Evolutionary conservation across 2,329 filamentous ascomycete species (phyloP).

Genomic region (Nectriaceae sp.): DNA sequence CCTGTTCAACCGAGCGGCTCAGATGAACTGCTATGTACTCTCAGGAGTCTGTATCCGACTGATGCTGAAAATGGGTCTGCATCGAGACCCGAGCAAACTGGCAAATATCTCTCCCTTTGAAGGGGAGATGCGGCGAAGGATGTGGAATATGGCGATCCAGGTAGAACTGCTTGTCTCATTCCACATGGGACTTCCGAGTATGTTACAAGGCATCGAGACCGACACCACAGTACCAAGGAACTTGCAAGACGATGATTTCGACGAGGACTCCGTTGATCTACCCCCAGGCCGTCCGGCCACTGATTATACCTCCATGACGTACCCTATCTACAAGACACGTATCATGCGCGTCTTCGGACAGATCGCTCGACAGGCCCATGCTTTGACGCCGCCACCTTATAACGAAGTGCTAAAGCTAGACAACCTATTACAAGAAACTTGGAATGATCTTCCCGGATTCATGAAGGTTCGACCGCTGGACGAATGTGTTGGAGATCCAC

Average conservation of each 20-base stretch:
- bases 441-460: slow-evolving; percentile 47
- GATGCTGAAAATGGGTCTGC: slow-evolving; percentile 60
- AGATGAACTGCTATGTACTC: slow-evolving; percentile 57
- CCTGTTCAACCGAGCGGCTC: slow-evolving; percentile 49
- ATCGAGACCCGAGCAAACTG: slow-evolving; percentile 56
- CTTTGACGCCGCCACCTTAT: slow-evolving; percentile 49
- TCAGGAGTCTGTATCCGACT: slow-evolving; percentile 52
- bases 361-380: slow-evolving; percentile 52
- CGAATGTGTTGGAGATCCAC: slow-evolving; percentile 50
- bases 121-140: slow-evolving; percentile 54
- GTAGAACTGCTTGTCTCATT: slow-evolving; percentile 67
- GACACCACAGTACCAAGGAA: slow-evolving; percentile 65
- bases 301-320: slow-evolving; percentile 61
- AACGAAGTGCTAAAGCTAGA: slow-evolving; percentile 52
- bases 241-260: slow-evolving; percentile 66
- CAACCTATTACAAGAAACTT: slow-evolving; percentile 45
- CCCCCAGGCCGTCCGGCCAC: slow-evolving; percentile 57
- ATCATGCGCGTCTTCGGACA: slow-evolving; percentile 51
- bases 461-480: slow-evolving; percentile 51
- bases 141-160: slow-evolving; percentile 57
- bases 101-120: slow-evolving; percentile 52
- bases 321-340: slow-evolving; percentile 53
- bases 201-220: slow-evolving; percentile 64
- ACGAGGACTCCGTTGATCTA: slow-evolving; percentile 53
- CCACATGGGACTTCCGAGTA: slow-evolving; percentile 67